Base-by-base conservation (phyloP, 768 basidiomycete genomes). In the Brasilioporus rufonigricans region DNA sequence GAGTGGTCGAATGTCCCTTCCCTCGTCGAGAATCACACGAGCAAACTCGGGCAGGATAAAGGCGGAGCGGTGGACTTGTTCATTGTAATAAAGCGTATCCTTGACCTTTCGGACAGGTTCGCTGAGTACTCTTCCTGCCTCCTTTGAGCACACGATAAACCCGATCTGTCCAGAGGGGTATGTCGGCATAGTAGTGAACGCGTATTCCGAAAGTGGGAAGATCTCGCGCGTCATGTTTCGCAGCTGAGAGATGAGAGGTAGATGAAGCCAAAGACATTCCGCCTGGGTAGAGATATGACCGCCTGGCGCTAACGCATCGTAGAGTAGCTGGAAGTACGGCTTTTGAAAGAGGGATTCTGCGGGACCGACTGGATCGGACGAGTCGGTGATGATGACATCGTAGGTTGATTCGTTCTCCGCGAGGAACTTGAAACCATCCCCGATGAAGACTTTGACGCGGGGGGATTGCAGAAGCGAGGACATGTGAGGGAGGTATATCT, bases 141-240 rank as follows among this genome's bases (percentile, higher is more conserved):
- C 86, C 73, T 89, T 94, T 52, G 93, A 86, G 71, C 89, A 91
- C 44, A 98, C 78, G 61, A 95, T 80, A 75, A 95, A 95, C 23
- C 97, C 95, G 65, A 98, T 99, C 68, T 95, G 94, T 35, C 97
- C 97, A n/a, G 91, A 88, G 19, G 97, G 97, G 74, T 99, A 99
- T 16, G 95, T 97, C 1, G 96, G 96, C 61, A 98, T 95, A 21
- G 94, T 98, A 56, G 94, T 95, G 74, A 81, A 97, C 16, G 93
- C 97, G 70, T 97, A 99, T 66, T 93, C 88, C 38, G 86, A 78
- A 18, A 83, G 81, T 36, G 88, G 79, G 79, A 98, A 99, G 56
- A 97, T 73, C 44, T 75, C 73, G 52, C 81, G 76, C 39, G 88
- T 89, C 71, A 84, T 87, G 52, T 74, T 72, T 56, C 82, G 80